Conservation (phyloP, 192 early-diverging fungal species). For the Coemansia sp. region DNA sequence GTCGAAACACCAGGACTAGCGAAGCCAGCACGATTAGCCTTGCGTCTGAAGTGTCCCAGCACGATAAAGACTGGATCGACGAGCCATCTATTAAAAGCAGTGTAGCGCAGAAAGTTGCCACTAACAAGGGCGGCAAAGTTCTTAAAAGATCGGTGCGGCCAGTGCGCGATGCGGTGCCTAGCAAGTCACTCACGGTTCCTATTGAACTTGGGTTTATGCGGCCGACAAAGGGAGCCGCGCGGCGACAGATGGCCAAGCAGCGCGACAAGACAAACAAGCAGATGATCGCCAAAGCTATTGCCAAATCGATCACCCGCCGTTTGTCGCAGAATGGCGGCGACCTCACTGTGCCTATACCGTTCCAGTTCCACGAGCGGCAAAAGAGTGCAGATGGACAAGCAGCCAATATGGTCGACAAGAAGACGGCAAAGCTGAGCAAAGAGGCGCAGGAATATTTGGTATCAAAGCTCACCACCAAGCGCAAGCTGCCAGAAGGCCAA, state of each 20-base stretch:
- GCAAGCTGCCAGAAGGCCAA: conserved; percentile 9
- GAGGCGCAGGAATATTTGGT: conserved; percentile 19
- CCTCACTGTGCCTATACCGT: conserved; percentile 45
- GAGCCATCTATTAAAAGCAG: neutral
- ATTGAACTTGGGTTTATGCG: conserved; percentile 47
- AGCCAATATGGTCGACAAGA: neutral
- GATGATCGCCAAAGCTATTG: conserved; percentile 27
- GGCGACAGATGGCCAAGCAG: conserved; percentile 37
- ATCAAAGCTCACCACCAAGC: conserved; percentile 26
- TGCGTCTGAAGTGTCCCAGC: neutral
- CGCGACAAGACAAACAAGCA: conserved; percentile 43
- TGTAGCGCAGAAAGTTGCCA: neutral
- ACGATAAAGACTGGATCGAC: neutral
- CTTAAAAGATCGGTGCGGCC: conserved; percentile 1
- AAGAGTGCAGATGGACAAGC: neutral
- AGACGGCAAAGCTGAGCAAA: conserved; percentile 12
- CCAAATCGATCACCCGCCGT: conserved; percentile 26
- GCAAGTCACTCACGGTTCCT: conserved; percentile 30
- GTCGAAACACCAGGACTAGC: neutral
- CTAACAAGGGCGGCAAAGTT: conserved; percentile 9
- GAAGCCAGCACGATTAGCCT: neutral
- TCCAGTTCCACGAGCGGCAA: conserved; percentile 31
- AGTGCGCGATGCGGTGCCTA: neutral
- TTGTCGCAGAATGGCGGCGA: conserved; percentile 8
- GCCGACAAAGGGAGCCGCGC: conserved; percentile 37